Evolutionary conservation across 306 rosid genomes (phyloP).

Genomic region (Lathyrus sativus): DNA sequence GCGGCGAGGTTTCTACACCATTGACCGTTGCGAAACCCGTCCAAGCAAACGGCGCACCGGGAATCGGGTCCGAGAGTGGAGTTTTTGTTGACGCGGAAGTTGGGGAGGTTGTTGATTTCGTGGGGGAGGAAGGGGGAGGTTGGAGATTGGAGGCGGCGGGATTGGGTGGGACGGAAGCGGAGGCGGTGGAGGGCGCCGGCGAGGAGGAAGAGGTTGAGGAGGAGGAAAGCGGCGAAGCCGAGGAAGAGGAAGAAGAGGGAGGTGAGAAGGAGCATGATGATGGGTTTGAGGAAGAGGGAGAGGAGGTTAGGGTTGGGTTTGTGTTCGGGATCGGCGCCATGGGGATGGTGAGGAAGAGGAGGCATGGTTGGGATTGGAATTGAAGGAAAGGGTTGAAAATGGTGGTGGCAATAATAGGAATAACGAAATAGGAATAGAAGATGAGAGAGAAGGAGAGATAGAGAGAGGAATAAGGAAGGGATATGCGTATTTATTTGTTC

Average conservation of each 20-base stretch:
- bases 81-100: slow-evolving; percentile 47
- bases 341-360: slow-evolving; percentile 16
- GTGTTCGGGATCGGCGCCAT: slow-evolving; percentile 38
- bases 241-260: slow-evolving; percentile 81
- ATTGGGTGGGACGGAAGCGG: slow-evolving; percentile 43
- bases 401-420: neutral
- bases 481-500: neutral
- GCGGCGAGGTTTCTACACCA: slow-evolving; percentile 71
- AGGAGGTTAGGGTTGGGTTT: slow-evolving; percentile 63
- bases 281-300: slow-evolving; percentile 65
- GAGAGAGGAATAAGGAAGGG: neutral
- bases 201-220: slow-evolving; percentile 64
- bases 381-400: neutral
- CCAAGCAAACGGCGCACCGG: slow-evolving; percentile 76
- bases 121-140: slow-evolving; percentile 45
- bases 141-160: slow-evolving; percentile 16
- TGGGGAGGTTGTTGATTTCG: slow-evolving; percentile 59
- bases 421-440: neutral
- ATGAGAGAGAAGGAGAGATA: neutral
- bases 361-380: slow-evolving; percentile 32
- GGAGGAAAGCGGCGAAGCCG: slow-evolving; percentile 67
- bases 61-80: slow-evolving; percentile 37
- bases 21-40: slow-evolving; percentile 60
- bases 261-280: slow-evolving; percentile 72
- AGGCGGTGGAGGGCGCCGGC: slow-evolving; percentile 67